Conservation (phyloP, 2,329 filamentous ascomycete genomes). For the Blastomyces silverae region DNA sequence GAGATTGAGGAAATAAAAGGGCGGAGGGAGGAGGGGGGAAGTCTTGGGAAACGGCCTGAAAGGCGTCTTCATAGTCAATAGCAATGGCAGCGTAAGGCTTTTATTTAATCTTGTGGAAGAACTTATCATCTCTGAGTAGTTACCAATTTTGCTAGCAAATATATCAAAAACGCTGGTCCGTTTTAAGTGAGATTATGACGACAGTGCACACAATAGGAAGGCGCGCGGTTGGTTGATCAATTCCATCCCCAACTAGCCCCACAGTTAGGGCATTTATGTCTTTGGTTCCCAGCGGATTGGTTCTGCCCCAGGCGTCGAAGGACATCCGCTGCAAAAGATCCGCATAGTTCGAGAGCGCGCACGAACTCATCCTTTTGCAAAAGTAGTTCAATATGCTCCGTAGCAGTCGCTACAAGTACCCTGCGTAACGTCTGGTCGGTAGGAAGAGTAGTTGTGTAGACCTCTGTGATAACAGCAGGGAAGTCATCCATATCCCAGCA, state of each 20-base stretch:
- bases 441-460: not conserved
- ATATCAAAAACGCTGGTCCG: too few species aligned
- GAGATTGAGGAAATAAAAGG: not conserved
- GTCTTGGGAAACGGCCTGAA: not conserved
- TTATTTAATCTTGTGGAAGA: not conserved
- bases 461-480: not conserved
- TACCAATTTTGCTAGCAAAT: not conserved
- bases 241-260: not conserved
- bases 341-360: not conserved
- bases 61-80: too few species aligned
- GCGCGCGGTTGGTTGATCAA: not conserved
- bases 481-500: not conserved
- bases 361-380: not conserved
- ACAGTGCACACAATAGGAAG: not conserved
- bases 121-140: not conserved
- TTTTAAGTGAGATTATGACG: too few species aligned
- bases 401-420: not conserved
- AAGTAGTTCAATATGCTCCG: not conserved
- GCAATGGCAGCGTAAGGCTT: not conserved
- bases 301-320: not conserved
- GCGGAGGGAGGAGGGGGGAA: not conserved
- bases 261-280: not conserved
- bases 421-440: not conserved
- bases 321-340: not conserved
- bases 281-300: not conserved